Percentiles rank a stretch among this genome's conserved stretches.
Conservation (phyloP, 371 early-diverging fungal genomes). For the Circinella umbellata region DNA sequence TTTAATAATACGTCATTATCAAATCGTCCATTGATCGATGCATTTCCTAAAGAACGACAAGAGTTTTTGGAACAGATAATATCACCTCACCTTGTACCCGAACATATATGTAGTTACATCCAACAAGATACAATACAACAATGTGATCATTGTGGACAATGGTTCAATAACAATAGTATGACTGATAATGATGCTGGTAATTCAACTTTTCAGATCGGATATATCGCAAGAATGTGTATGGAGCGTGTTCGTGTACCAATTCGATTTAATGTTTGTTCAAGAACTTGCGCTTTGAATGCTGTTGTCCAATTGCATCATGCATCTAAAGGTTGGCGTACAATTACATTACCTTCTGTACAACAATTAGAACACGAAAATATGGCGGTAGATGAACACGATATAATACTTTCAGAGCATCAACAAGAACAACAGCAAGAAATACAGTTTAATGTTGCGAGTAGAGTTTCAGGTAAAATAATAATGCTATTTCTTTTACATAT, state of each 20-base stretch:
- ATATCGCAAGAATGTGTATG: slow-evolving; percentile 32
- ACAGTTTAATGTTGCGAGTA: neutral
- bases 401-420: neutral
- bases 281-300: slow-evolving; percentile 26
- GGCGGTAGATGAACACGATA: neutral
- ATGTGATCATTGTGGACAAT: slow-evolving; percentile 38
- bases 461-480: neutral
- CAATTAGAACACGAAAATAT: neutral
- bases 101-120: neutral
- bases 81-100: slow-evolving; percentile 8
- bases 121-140: slow-evolving; percentile 15
- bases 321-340: slow-evolving; percentile 23
- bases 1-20: neutral
- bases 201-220: slow-evolving; percentile 33
- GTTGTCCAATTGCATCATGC: slow-evolving; percentile 20
- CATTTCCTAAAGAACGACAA: slow-evolving; percentile 12
- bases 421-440: neutral
- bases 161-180: slow-evolving; percentile 22
- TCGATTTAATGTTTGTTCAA: slow-evolving; percentile 37
- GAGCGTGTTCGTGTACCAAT: slow-evolving; percentile 34
- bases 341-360: neutral
- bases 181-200: neutral
- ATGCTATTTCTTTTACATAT: too few species aligned
- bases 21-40: slow-evolving; percentile 3
- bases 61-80: slow-evolving; percentile 1